Evolutionary conservation across 2,329 filamentous ascomycete genomes (phyloP).

Genomic region (Aspergillus amoenus): DNA sequence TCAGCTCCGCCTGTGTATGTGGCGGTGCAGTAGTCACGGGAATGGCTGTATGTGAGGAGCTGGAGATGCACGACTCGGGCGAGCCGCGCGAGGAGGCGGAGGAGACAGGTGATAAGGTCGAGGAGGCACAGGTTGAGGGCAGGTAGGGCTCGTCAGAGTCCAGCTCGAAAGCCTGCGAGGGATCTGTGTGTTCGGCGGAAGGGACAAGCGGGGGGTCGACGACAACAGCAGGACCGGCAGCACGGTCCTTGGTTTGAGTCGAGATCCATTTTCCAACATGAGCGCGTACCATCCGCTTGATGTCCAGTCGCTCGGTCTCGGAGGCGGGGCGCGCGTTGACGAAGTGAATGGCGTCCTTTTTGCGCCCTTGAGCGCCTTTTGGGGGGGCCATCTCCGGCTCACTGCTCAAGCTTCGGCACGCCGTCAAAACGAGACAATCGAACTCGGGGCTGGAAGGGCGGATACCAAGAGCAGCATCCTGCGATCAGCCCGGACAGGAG

Average conservation of each 20-base stretch:
- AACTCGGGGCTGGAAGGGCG: constrained; percentile 6
- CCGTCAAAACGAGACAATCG: constrained; percentile 18
- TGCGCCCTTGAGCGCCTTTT: constrained; percentile 18
- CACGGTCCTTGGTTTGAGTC: constrained; percentile 33
- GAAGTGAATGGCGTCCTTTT: constrained; percentile 31
- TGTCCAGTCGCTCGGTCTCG: constrained; percentile 27
- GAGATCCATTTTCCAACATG: constrained; percentile 39
- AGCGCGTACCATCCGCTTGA: constrained; percentile 32
- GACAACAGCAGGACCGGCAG: constrained; percentile 8
- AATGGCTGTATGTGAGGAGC: background rate
- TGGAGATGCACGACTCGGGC: constrained; percentile 4
- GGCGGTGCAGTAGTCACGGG: background rate
- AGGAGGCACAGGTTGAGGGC: constrained; percentile 7
- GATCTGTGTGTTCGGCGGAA: constrained; percentile 1
- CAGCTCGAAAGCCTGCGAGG: background rate
- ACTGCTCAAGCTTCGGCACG: background rate
- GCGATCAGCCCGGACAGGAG: constrained; percentile 8
- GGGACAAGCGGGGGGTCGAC: background rate
- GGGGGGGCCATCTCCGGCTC: constrained; percentile 24
- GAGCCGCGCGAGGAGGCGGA: constrained; percentile 13
- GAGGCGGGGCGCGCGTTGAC: constrained; percentile 34
- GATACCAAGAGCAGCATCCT: constrained; percentile 23
- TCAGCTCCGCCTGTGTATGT: background rate
- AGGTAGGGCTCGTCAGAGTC: constrained; percentile 4
- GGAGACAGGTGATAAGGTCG: constrained; percentile 6